Base-by-base conservation (phyloP, 2,329 filamentous ascomycete genomes). In the Rhinocladiella similis region DNA sequence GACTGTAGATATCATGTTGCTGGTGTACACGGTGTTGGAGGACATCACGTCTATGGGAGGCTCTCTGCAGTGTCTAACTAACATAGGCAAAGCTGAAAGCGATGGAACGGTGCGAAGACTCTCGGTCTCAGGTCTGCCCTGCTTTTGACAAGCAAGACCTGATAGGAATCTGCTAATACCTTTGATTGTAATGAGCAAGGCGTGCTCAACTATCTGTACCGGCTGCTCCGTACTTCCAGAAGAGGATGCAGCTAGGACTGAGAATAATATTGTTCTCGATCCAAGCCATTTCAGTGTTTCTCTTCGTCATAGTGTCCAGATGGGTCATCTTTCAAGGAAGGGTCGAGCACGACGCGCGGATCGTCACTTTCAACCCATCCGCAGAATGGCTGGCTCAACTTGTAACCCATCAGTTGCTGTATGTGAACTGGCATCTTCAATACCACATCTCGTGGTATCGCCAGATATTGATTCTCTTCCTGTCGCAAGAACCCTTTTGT, bases 391-490 rank as follows among this genome's bases (percentile, higher is more conserved):
- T 57, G 57, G 45, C 64, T 66, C 25, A 66, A 42, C n/a, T 59
- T 52, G 47, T 68, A 68, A 14, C 66, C 66, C 38, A 67, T 60
- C 22, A 66, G 22, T 48, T 63, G 59, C 43, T 60, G 63, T 14
- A 64, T 59, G 16, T 64, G 50, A 4, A 56, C 53, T 19, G 59
- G 45, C 53, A 60, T 60, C 47, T 65, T 53, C 29, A 54, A 38
- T 47, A 66, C 50, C 18, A 57, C 59, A 27, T 66, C 62, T 5
- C 42, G 36, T 25, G 59, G 50, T 38, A 61, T 63, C 27, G 60
- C 57, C 10, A 69, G 58, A 46, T 67, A 69, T 53, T 69, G 65
- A 27, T 64, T 65, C 38, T 65, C 64, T 52, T 65, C 64, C 55
- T 65, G 65, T 29, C 65, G 55, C 47, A 66, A 29, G 33, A 46